Percentiles rank a stretch among this genome's conserved stretches.
Conservation (phyloP, 352 stramenopile species). For the Bremia lactucae region DNA sequence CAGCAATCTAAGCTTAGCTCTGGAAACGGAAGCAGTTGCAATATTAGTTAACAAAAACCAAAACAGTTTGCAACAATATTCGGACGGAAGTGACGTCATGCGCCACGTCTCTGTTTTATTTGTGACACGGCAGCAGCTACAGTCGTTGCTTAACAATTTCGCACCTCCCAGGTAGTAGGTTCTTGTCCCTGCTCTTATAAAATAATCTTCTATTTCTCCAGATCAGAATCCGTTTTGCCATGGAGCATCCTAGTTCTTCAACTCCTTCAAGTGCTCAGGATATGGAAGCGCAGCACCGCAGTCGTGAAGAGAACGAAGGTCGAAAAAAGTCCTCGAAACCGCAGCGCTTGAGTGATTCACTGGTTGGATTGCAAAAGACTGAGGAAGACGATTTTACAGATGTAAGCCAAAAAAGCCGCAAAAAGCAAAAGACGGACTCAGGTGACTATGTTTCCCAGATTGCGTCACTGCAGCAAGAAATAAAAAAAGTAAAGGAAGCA, state of each 20-base stretch:
- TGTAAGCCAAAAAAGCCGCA: conserved; percentile 17
- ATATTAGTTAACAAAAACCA: conserved; percentile 45
- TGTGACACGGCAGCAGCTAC: no score
- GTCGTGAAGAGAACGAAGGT: conserved; percentile 3
- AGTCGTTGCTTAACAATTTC: no score
- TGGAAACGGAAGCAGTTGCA: conserved; percentile 35
- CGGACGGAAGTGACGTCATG: no score
- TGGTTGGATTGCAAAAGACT: not conserved
- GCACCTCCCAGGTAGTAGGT: conserved; percentile 3
- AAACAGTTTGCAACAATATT: not conserved
- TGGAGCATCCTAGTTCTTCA: conserved; percentile 10
- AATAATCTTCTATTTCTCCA: conserved; percentile 3
- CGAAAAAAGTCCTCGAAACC: not conserved
- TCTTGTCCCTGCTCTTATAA: conserved; percentile 1
- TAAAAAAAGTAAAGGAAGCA: conserved; percentile 17
- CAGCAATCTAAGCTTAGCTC: conserved; percentile 52
- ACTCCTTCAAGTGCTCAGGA: conserved; percentile 11
- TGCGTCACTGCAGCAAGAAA: conserved; percentile 23
- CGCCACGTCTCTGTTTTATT: not conserved
- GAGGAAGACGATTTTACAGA: conserved; percentile 8
- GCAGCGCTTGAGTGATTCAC: not conserved
- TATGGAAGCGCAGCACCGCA: conserved; percentile 6
- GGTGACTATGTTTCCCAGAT: conserved; percentile 24
- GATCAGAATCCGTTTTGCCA: conserved; percentile 4
- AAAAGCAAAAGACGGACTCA: conserved; percentile 42